Conservation (phyloP, 2,329 filamentous ascomycete species). For the Pochonia chlamydosporia region DNA sequence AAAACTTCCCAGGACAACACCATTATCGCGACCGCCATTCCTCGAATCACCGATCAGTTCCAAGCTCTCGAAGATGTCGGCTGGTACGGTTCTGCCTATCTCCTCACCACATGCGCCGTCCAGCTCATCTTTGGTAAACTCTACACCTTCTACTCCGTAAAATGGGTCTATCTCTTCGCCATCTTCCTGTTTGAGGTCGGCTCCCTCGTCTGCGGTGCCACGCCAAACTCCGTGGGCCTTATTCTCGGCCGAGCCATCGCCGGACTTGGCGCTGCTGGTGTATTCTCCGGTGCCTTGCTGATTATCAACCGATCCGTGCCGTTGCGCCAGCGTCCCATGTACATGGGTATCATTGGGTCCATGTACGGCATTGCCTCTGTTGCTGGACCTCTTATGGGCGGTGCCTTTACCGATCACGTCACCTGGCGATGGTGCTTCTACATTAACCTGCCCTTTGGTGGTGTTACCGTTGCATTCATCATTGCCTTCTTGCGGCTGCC, state of each 20-base stretch:
- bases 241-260: slow-evolving; percentile 30
- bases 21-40: slow-evolving; percentile 30
- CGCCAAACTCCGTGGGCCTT: slow-evolving; percentile 25
- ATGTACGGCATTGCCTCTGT: slow-evolving; percentile 42
- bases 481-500: slow-evolving; percentile 13
- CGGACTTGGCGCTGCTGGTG: slow-evolving; percentile 36
- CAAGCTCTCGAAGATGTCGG: slow-evolving; percentile 9
- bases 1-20: slow-evolving; percentile 24
- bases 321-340: slow-evolving; percentile 26
- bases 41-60: slow-evolving; percentile 21
- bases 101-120: slow-evolving; percentile 32
- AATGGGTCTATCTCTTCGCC: slow-evolving; percentile 18
- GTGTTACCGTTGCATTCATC: slow-evolving; percentile 26
- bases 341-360: slow-evolving; percentile 28
- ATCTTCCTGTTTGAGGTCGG: slow-evolving; percentile 23
- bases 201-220: slow-evolving; percentile 24
- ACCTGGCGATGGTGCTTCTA: slow-evolving; percentile 36
- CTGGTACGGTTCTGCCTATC: slow-evolving; percentile 19
- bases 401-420: slow-evolving; percentile 28
- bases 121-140: slow-evolving; percentile 32
- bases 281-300: slow-evolving; percentile 37
- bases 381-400: slow-evolving; percentile 27
- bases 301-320: slow-evolving; percentile 35
- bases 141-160: slow-evolving; percentile 34
- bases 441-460: slow-evolving; percentile 34